phyloP scores from a whole-genome alignment of 2,329 filamentous ascomycete genomes.

The Chrysoporthe cubensis region DNA sequence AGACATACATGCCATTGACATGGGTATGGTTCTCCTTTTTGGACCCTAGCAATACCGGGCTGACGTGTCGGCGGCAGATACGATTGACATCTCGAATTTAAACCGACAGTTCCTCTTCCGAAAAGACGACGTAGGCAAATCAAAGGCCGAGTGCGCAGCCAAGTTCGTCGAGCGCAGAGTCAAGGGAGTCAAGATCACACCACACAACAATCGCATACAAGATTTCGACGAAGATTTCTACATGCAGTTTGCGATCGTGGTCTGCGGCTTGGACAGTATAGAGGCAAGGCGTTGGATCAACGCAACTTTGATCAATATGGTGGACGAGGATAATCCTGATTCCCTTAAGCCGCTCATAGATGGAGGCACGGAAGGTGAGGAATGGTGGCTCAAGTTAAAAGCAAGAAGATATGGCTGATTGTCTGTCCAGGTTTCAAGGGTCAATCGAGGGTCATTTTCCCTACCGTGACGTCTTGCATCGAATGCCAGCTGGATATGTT shows the following conservation, averaged over 20 bases:
- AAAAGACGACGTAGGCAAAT: slow-evolving; percentile 86
- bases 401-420: slow-evolving; percentile 12
- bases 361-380: slow-evolving; percentile 84
- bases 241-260: slow-evolving; percentile 91
- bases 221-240: slow-evolving; percentile 97
- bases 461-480: slow-evolving; percentile 92
- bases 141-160: slow-evolving; percentile 91
- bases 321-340: slow-evolving; percentile 81
- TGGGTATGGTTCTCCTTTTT: slow-evolving; percentile 65
- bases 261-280: slow-evolving; percentile 95
- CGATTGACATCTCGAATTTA: slow-evolving; percentile 96
- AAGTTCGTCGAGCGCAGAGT: slow-evolving; percentile 89
- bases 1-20: slow-evolving; percentile 98
- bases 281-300: slow-evolving; percentile 99
- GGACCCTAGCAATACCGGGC: not conserved
- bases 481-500: slow-evolving; percentile 99
- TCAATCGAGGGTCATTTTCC: slow-evolving; percentile 89
- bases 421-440: slow-evolving; percentile 81
- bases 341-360: slow-evolving; percentile 93
- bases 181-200: slow-evolving; percentile 87
- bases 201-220: slow-evolving; percentile 93
- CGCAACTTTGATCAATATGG: slow-evolving; percentile 86
- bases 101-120: slow-evolving; percentile 98
- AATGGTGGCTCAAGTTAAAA: not conserved
- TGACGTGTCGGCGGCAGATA: slow-evolving; percentile 61